A percentile compares a stretch with the other conserved stretches of the same genome.
Conservation (phyloP, 257 asterid genomes). For the Avicennia marina region DNA sequence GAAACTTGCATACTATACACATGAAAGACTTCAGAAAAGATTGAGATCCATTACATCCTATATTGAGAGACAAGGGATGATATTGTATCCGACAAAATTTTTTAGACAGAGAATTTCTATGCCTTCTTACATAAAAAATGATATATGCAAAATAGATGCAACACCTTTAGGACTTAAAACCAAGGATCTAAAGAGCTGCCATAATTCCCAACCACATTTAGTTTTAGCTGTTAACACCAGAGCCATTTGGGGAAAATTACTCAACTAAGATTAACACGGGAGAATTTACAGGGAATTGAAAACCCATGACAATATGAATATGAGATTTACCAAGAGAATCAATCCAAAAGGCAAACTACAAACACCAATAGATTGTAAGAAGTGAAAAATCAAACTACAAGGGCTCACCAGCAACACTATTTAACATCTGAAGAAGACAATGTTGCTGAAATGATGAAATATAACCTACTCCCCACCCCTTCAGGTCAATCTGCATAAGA, state of each 20-base stretch:
- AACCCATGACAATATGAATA: background rate
- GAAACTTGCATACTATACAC: too few relatives aligned
- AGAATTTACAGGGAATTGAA: slow-evolving; percentile 2
- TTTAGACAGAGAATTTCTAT: background rate
- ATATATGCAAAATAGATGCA: too few relatives aligned
- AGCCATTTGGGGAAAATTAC: background rate
- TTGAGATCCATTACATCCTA: too few relatives aligned
- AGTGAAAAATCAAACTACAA: slow-evolving; percentile 7
- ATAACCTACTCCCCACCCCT: slow-evolving; percentile 98
- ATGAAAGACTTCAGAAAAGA: too few relatives aligned
- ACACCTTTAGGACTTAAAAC: too few relatives aligned
- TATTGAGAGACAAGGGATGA: too few relatives aligned
- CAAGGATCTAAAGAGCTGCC: too few relatives aligned
- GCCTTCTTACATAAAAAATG: background rate
- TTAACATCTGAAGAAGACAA: slow-evolving; percentile 94
- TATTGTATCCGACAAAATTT: background rate
- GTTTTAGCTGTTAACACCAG: background rate
- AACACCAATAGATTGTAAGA: background rate
- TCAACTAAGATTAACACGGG: background rate
- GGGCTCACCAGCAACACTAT: slow-evolving; percentile 86
- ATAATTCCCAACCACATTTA: slow-evolving; percentile 2
- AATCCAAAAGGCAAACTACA: background rate
- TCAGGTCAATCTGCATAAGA: slow-evolving; percentile 94
- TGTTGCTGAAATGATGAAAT: slow-evolving; percentile 87
- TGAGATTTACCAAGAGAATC: background rate